Conservation (phyloP, 2,329 filamentous ascomycete species). For the Aspergillus sp. region DNA sequence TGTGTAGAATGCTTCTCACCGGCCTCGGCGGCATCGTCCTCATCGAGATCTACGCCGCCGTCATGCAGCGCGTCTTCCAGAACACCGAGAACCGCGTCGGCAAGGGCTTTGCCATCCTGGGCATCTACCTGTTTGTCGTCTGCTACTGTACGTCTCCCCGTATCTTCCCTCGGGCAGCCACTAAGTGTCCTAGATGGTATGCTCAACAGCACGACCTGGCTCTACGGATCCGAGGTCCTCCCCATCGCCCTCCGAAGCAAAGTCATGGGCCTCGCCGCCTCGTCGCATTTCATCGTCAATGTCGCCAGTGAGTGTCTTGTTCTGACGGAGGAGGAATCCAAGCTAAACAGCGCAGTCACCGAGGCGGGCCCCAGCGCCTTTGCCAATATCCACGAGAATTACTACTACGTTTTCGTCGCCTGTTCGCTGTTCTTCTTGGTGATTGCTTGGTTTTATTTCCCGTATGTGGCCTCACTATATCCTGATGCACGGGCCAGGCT, state of each 20-base stretch:
- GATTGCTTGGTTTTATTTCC: conserved; percentile 56
- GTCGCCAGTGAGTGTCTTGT: conserved; percentile 40
- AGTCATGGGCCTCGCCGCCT: conserved; percentile 55
- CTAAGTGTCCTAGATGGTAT: conserved; percentile 40
- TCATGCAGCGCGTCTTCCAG: conserved; percentile 60
- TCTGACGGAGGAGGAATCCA: background rate
- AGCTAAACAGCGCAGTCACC: conserved; percentile 36
- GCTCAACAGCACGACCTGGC: conserved; percentile 56
- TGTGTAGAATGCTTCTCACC: conserved; percentile 53
- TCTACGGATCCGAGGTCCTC: conserved; percentile 57
- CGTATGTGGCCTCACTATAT: conserved; percentile 35
- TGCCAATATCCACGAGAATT: conserved; percentile 58
- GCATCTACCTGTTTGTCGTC: conserved; percentile 60
- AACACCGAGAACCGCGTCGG: conserved; percentile 55
- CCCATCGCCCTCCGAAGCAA: conserved; percentile 55
- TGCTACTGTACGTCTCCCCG: conserved; percentile 47
- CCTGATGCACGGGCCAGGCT: conserved; percentile 4
- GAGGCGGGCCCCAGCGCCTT: conserved; percentile 58
- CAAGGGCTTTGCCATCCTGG: conserved; percentile 60
- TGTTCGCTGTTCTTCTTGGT: conserved; percentile 53
- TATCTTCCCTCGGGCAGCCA: background rate
- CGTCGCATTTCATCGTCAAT: conserved; percentile 56
- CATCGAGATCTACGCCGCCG: conserved; percentile 59
- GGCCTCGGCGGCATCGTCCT: conserved; percentile 53
- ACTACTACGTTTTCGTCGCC: conserved; percentile 60